Evolutionary conservation across 352 stramenopile genomes (phyloP).

Genomic region (Halophytophthora polymorphica): DNA sequence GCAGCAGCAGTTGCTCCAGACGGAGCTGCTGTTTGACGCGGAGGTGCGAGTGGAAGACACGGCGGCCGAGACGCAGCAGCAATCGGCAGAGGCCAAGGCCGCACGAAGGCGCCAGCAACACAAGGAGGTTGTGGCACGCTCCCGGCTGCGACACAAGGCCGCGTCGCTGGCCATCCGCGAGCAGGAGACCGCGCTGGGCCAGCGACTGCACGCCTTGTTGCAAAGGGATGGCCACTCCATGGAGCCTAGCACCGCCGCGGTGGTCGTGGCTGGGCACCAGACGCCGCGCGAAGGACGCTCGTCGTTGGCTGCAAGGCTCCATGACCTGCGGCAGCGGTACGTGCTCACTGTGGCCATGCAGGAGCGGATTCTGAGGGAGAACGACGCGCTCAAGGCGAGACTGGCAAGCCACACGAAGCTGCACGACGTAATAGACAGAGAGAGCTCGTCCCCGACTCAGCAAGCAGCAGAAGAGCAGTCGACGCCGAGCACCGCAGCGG

Average conservation of each 20-base stretch:
- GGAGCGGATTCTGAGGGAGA: constrained; percentile 35
- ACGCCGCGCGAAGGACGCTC: neutral
- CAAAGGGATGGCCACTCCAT: constrained; percentile 17
- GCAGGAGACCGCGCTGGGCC: constrained; percentile 22
- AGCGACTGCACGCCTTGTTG: constrained; percentile 25
- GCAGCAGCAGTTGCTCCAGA: constrained; percentile 11
- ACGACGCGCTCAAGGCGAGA: constrained; percentile 29
- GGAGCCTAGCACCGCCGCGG: constrained; percentile 6
- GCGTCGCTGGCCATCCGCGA: constrained; percentile 23
- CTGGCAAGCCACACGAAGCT: constrained; percentile 34
- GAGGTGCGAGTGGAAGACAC: constrained; percentile 22
- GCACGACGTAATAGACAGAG: constrained; percentile 21
- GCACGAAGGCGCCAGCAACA: constrained; percentile 25
- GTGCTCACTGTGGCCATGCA: constrained; percentile 25
- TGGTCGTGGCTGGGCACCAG: constrained; percentile 1
- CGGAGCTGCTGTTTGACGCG: constrained; percentile 19
- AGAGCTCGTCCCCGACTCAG: constrained; percentile 12
- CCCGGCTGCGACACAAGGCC: constrained; percentile 25
- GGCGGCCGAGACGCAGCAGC: constrained; percentile 14
- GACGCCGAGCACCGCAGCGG: neutral
- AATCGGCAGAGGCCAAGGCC: constrained; percentile 21
- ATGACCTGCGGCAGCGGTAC: constrained; percentile 20
- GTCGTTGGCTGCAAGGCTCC: neutral
- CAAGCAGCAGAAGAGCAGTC: constrained; percentile 4
- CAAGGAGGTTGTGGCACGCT: constrained; percentile 35